Base-by-base conservation (phyloP, 192 early-diverging fungal genomes). In the Bifiguratus adelaidae region DNA sequence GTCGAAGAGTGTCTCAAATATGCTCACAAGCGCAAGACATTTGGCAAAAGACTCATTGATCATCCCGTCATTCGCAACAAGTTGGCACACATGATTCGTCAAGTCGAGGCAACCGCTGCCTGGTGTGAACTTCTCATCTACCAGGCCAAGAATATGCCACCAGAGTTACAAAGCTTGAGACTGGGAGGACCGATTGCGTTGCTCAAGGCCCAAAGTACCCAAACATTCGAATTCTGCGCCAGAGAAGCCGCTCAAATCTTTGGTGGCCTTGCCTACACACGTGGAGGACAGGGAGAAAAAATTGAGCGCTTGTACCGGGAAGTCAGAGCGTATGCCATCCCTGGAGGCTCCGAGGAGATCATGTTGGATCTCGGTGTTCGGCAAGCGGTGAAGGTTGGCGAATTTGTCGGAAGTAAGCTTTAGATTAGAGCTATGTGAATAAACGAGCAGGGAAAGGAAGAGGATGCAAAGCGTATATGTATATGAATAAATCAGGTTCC, bases 161-260 rank as follows among this genome's bases (percentile, higher is more conserved):
- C 63, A 27, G 78, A 80, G 2, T 38, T 85, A 28, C 85, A 76
- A 32, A 74, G 80, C 60, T 65, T 85, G 35, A 77, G 85, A 51
- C 65, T 92, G 2, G 89, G 89, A 46, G 89, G 89, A 3, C 84
- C 86, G 2, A 85, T 92, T 60, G 89, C 89, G 8, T 58, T 92
- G 29, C 67, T 85, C 50, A 92, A 92, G 65, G 87, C 85, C 11
- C 85, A 90, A 52, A 41, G 78, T 2, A 89, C 89, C 3, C 87
- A 85, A 52, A 92, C 87, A 4, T 80, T 92, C 52, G 89, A 92
- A 54, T 92, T 58, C 59, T 88, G 86, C 56, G 87, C 87, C 20
- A 77, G 89, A 41, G 89, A 92, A 66, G 89, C 89, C 6, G 71
- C 83, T n/a, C 89, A 90, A 62, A 90, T 92, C 53, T 89, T 90